Conservation (phyloP, 2,329 filamentous ascomycete genomes). For the Nothomitra cinnamomea region DNA sequence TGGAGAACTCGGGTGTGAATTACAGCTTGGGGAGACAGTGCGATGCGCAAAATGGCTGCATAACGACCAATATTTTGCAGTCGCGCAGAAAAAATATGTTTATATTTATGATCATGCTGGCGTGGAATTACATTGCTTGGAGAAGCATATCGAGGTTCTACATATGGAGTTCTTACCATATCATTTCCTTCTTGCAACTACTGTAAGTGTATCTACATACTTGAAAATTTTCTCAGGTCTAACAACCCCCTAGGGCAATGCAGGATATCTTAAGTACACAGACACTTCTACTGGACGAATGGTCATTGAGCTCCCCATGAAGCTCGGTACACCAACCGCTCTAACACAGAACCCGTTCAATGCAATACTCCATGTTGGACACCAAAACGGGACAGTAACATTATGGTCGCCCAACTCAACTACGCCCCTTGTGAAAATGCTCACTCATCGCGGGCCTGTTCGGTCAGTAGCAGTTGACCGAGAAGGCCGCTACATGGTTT, state of each 20-base stretch:
- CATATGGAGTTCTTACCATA: slow-evolving; percentile 94
- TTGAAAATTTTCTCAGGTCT: slow-evolving; percentile 8
- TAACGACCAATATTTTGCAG: slow-evolving; percentile 87
- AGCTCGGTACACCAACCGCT: slow-evolving; percentile 66
- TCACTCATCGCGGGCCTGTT: slow-evolving; percentile 80
- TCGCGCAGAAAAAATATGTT: slow-evolving; percentile 89
- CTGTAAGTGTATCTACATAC: slow-evolving; percentile 35
- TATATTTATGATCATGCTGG: slow-evolving; percentile 92
- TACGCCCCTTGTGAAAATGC: slow-evolving; percentile 74
- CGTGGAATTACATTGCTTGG: slow-evolving; percentile 80
- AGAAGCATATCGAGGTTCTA: slow-evolving; percentile 77
- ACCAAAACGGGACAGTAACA: slow-evolving; percentile 88
- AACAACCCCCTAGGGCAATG: slow-evolving; percentile 40
- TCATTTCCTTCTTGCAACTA: slow-evolving; percentile 80
- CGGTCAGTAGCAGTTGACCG: slow-evolving; percentile 71
- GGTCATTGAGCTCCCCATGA: slow-evolving; percentile 70
- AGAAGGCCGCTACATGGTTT: slow-evolving; percentile 90
- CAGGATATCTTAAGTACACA: slow-evolving; percentile 80
- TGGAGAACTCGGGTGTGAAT: slow-evolving; percentile 77
- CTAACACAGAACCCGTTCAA: slow-evolving; percentile 84
- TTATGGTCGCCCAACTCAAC: slow-evolving; percentile 89
- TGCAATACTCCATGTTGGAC: slow-evolving; percentile 77
- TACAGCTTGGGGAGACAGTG: slow-evolving; percentile 81
- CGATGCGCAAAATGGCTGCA: slow-evolving; percentile 84
- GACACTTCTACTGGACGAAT: slow-evolving; percentile 87